Percentiles rank a stretch among this genome's conserved stretches.
Conservation (phyloP, 345 rosid species). For the Eucalyptus erythrocorys region DNA sequence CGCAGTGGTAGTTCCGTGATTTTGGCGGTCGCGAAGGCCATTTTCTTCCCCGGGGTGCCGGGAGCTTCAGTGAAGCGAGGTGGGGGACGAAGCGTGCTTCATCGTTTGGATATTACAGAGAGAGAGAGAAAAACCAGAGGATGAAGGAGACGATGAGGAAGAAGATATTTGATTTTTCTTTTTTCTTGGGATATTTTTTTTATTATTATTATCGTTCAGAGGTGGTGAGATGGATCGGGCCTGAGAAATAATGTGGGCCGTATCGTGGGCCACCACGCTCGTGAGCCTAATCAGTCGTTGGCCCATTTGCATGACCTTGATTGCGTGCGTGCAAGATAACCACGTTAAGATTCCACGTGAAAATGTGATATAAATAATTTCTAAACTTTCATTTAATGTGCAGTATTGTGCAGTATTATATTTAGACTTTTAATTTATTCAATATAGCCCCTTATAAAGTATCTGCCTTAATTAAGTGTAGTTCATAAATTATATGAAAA, state of each 20-base stretch:
- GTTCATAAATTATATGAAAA: too few relatives aligned
- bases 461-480: too few relatives aligned
- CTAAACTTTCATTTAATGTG: too few relatives aligned
- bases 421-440: too few relatives aligned
- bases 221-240: neutral
- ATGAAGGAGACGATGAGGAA: neutral
- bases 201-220: neutral
- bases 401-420: too few relatives aligned
- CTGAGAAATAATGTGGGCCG: neutral
- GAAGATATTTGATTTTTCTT: neutral
- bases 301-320: neutral
- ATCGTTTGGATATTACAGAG: neutral
- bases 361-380: too few relatives aligned
- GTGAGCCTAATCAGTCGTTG: neutral
- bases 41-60: neutral
- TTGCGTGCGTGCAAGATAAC: accelerated
- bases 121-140: neutral
- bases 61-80: neutral
- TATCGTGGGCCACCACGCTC: accelerated
- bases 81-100: neutral
- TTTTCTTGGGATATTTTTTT: neutral
- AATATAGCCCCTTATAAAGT: too few relatives aligned
- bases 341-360: too few relatives aligned
- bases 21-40: slow-evolving; percentile 45
- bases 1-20: slow-evolving; percentile 66